These are phyloP conservation scores for Adansonia rubrostipa DNA, from an alignment of 441 rosid species.

Conservation along the genomic window DNA sequence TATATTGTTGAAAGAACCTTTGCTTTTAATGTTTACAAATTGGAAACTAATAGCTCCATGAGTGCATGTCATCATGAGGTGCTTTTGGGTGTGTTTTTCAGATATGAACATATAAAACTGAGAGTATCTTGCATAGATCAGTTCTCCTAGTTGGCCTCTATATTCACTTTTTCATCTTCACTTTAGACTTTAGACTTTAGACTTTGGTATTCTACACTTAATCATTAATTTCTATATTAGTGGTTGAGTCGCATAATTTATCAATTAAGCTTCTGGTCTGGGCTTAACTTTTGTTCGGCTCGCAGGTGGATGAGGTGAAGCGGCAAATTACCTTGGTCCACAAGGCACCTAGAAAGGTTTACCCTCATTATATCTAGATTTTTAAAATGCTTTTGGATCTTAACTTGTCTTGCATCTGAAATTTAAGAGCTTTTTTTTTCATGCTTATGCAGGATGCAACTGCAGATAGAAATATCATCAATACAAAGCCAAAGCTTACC, in stretches of 20 bases:
- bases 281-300: constrained; percentile 17
- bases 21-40: neutral
- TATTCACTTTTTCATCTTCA: neutral
- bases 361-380: neutral
- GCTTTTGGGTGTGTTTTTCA: neutral
- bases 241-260: neutral
- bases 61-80: constrained; percentile 10
- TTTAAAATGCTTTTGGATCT: neutral
- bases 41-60: neutral
- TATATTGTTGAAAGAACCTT: constrained; percentile 4
- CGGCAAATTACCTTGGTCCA: constrained; percentile 73
- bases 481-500: constrained; percentile 61
- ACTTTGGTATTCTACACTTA: neutral
- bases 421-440: constrained; percentile 14
- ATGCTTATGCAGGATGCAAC: constrained; percentile 56
- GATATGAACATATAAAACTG: constrained; percentile 4
- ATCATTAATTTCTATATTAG: neutral
- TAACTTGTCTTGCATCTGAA: neutral
- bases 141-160: neutral
- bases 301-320: constrained; percentile 70
- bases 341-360: constrained; percentile 78
- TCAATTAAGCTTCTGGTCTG: constrained; percentile 7
- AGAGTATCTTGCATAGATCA: neutral
- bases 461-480: constrained; percentile 42
- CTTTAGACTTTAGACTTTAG: constrained; percentile 6